Conservation (phyloP, 345 rosid genomes). For the Euphorbia pulcherrima region DNA sequence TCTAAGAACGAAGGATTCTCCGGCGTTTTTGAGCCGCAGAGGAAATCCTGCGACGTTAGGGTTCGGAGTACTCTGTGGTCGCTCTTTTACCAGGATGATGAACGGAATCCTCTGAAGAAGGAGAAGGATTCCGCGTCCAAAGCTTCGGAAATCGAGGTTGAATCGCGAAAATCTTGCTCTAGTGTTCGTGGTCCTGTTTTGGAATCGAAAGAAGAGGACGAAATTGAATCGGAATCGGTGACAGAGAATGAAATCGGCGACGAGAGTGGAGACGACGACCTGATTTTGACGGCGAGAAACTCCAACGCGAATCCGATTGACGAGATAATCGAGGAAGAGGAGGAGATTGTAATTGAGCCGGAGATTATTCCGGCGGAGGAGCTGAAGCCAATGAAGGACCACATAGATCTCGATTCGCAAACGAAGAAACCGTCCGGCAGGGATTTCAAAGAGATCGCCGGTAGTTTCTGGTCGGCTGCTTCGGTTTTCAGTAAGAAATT, state of each 20-base stretch:
- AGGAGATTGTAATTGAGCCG: slow-evolving; percentile 19
- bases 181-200: slow-evolving; percentile 41
- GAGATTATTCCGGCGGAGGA: slow-evolving; percentile 41
- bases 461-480: slow-evolving; percentile 97
- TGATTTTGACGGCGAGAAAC: slow-evolving; percentile 32
- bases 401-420: slow-evolving; percentile 83
- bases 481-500: slow-evolving; percentile 95
- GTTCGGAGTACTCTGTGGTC: slow-evolving; percentile 78
- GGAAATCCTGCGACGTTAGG: slow-evolving; percentile 93
- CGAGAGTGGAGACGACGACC: slow-evolving; percentile 35
- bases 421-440: slow-evolving; percentile 66
- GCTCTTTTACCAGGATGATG: slow-evolving; percentile 66
- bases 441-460: slow-evolving; percentile 70
- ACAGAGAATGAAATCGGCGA: slow-evolving; percentile 23
- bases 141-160: slow-evolving; percentile 29
- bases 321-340: slow-evolving; percentile 45
- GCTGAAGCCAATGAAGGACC: slow-evolving; percentile 77
- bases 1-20: slow-evolving; percentile 83
- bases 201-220: slow-evolving; percentile 51
- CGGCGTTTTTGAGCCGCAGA: slow-evolving; percentile 90
- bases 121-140: slow-evolving; percentile 23
- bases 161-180: slow-evolving; percentile 41
- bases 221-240: slow-evolving; percentile 34
- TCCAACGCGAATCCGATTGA: slow-evolving; percentile 36
- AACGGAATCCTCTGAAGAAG: slow-evolving; percentile 28